These are phyloP conservation scores for Zygosaccharomyces kombuchaensis DNA, from an alignment of 805 yeast genomes.

Conservation along the genomic window DNA sequence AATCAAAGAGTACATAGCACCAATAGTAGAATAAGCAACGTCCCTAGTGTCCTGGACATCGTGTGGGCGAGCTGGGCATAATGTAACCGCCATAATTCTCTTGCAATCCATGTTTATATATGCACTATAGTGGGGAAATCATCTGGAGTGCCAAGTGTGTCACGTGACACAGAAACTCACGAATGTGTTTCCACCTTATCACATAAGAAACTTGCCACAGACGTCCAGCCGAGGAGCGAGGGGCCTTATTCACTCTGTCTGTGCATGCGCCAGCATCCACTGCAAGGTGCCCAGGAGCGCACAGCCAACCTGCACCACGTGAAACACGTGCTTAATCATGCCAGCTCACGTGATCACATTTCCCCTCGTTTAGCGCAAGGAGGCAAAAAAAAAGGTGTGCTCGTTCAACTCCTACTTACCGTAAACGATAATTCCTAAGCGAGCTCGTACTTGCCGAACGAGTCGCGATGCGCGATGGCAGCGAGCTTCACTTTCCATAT, in stretches of 20 bases:
- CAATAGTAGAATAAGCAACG: background rate
- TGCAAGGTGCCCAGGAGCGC: no score
- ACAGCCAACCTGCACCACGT: no score
- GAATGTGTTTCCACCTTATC: background rate
- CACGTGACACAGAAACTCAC: conserved; percentile 1
- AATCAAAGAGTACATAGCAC: conserved; percentile 1
- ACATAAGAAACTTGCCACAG: background rate
- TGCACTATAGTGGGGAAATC: background rate
- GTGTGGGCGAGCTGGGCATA: background rate
- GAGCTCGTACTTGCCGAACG: background rate
- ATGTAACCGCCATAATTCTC: background rate
- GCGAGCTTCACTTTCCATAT: background rate
- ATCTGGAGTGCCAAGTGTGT: no score
- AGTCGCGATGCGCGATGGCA: background rate
- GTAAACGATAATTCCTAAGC: conserved; percentile 3
- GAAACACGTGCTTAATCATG: no score
- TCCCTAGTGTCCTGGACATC: conserved; percentile 2
- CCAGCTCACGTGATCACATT: background rate
- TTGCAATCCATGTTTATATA: background rate
- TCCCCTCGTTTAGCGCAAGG: no score
- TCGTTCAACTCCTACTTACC: background rate
- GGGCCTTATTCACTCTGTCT: no score
- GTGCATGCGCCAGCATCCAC: no score
- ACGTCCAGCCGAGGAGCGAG: no score
- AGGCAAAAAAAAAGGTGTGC: background rate